A percentile compares a stretch with the other conserved stretches of the same genome.
These are phyloP conservation scores for Neofusicoccum umdonicola DNA, from an alignment of 2,329 filamentous ascomycete species.

Conservation along the genomic window DNA sequence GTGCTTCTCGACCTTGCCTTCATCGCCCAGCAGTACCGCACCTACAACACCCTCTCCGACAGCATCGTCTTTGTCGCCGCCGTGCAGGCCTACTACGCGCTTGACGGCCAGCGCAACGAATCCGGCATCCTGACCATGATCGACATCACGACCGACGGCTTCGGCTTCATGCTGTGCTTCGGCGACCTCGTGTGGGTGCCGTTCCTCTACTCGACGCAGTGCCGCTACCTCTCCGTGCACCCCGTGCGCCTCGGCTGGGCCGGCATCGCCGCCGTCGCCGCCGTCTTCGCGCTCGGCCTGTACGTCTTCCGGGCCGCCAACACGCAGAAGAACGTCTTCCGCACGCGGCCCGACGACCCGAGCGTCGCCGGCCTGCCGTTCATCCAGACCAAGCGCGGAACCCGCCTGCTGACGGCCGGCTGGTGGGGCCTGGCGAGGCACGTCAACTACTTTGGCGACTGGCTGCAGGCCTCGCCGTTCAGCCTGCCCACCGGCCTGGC, in stretches of 20 bases:
- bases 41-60: conserved; percentile 78
- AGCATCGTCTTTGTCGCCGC: conserved; percentile 76
- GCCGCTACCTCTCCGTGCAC: conserved; percentile 78
- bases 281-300: conserved; percentile 71
- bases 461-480: conserved; percentile 90
- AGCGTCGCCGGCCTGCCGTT: conserved; percentile 75
- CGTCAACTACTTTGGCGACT: conserved; percentile 95
- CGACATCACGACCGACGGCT: conserved; percentile 89
- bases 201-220: conserved; percentile 81
- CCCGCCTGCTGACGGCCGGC: conserved; percentile 75
- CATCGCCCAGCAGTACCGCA: conserved; percentile 83
- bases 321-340: conserved; percentile 91
- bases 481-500: conserved; percentile 81
- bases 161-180: conserved; percentile 92
- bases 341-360: conserved; percentile 79
- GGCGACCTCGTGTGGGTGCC: conserved; percentile 92
- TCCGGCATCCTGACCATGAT: conserved; percentile 87
- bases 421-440: conserved; percentile 94
- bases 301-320: conserved; percentile 89
- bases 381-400: conserved; percentile 80
- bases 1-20: conserved; percentile 81
- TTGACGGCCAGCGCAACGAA: conserved; percentile 86
- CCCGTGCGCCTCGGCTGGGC: conserved; percentile 72
- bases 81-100: conserved; percentile 79
- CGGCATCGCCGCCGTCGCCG: conserved; percentile 64